These are phyloP conservation scores for Pseudomassariella vexata DNA, from an alignment of 2,329 filamentous ascomycete species.

Conservation along the genomic window DNA sequence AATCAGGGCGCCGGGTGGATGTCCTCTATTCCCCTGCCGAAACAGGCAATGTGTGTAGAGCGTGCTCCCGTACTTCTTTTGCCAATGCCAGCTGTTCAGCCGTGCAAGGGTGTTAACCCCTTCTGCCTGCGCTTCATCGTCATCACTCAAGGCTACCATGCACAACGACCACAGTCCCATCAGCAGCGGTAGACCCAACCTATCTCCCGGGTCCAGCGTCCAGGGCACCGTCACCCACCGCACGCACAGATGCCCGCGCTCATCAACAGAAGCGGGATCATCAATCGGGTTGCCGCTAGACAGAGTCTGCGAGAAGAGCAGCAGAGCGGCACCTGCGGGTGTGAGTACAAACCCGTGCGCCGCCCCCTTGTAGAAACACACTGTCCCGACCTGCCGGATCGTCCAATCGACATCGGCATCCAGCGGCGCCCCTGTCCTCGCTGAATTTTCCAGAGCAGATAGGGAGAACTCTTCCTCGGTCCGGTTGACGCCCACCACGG, in stretches of 20 bases:
- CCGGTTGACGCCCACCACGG: not conserved
- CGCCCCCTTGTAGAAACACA: not conserved
- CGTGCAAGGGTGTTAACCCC: no score
- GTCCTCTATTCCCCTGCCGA: not conserved
- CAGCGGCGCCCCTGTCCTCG: not conserved
- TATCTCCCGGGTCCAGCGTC: not conserved
- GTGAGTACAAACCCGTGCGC: not conserved
- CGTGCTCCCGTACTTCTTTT: not conserved
- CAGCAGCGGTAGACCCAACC: not conserved
- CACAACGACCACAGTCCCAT: conserved; percentile 2
- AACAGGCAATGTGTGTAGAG: not conserved
- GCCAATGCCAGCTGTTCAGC: not conserved
- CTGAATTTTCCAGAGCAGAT: not conserved
- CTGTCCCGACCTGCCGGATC: not conserved
- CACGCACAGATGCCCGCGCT: not conserved
- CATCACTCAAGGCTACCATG: not conserved
- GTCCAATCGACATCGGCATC: not conserved
- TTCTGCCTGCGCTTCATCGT: no score
- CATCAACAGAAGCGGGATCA: not conserved
- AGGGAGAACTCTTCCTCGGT: not conserved
- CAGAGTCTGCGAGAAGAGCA: no score
- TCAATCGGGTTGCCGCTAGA: no score
- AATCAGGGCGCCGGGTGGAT: conserved; percentile 2
- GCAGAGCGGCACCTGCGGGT: not conserved
- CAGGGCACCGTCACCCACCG: not conserved